These are phyloP conservation scores for Leccinum arenicola DNA, from an alignment of 768 basidiomycete genomes.

Conservation along the genomic window DNA sequence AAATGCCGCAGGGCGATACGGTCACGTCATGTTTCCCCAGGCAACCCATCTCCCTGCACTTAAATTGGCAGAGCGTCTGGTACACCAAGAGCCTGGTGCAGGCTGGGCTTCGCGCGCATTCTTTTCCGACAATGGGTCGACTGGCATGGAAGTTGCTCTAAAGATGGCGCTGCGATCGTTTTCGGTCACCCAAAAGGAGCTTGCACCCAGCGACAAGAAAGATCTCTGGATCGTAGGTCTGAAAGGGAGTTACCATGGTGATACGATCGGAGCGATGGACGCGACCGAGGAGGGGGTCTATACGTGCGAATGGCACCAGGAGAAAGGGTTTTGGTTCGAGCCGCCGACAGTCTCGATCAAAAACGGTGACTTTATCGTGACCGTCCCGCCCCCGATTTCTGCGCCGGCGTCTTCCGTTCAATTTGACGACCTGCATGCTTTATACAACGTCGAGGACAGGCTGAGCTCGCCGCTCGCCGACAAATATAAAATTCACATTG, in stretches of 20 bases:
- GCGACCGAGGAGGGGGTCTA: conserved; percentile 90
- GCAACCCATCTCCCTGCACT: conserved; percentile 86
- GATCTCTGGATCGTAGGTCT: conserved; percentile 78
- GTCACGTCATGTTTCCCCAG: conserved; percentile 95
- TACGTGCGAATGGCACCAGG: conserved; percentile 93
- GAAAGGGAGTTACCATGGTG: conserved; percentile 94
- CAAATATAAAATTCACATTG: conserved; percentile 60
- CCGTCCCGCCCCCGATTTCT: conserved; percentile 50
- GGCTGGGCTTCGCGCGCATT: conserved; percentile 93
- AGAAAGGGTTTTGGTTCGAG: conserved; percentile 92
- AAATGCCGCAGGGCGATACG: conserved; percentile 87
- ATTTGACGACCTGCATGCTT: conserved; percentile 46
- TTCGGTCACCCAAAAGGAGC: conserved; percentile 35
- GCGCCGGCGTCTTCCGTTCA: conserved; percentile 22
- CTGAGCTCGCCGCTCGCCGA: conserved; percentile 58
- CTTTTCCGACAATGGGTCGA: conserved; percentile 93
- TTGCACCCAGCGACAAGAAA: conserved; percentile 40
- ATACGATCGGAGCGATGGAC: conserved; percentile 97
- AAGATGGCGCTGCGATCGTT: conserved; percentile 92
- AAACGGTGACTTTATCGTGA: conserved; percentile 52
- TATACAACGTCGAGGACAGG: conserved; percentile 71
- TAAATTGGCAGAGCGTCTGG: conserved; percentile 73
- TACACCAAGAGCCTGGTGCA: conserved; percentile 73
- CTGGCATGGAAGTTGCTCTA: conserved; percentile 95
- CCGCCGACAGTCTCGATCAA: conserved; percentile 76